A percentile compares a stretch with the other conserved stretches of the same genome.
phyloP scores from a whole-genome alignment of 2,329 filamentous ascomycete species.

The Nothophoma quercina region DNA sequence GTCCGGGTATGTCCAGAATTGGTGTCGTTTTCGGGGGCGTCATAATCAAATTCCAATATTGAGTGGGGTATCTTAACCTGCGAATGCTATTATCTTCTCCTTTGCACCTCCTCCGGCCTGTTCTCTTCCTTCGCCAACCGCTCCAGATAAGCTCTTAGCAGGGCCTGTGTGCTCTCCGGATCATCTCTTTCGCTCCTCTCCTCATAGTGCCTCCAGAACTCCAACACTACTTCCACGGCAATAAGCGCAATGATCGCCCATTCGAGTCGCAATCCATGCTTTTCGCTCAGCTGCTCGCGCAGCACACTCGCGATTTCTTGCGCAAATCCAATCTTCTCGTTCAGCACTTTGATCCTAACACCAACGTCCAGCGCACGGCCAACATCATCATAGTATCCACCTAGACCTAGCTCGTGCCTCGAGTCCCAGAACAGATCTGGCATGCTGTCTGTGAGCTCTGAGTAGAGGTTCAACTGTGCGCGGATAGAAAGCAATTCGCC shows the following conservation, averaged over 20 bases:
- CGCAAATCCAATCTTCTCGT: conserved; percentile 98
- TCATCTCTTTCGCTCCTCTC: conserved; percentile 61
- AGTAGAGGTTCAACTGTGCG: conserved; percentile 95
- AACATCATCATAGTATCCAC: conserved; percentile 94
- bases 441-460: conserved; percentile 91
- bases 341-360: conserved; percentile 87
- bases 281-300: conserved; percentile 87
- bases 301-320: conserved; percentile 92
- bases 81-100: too few relatives aligned
- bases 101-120: too few relatives aligned
- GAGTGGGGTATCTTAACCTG: too few relatives aligned
- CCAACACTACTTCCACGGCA: conserved; percentile 88
- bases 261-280: conserved; percentile 85
- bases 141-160: conserved; percentile 50
- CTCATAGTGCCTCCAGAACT: conserved; percentile 75
- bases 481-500: conserved; percentile 89
- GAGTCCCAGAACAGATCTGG: conserved; percentile 98
- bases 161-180: conserved; percentile 49
- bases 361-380: conserved; percentile 89
- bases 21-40: too few relatives aligned
- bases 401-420: conserved; percentile 84
- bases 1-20: too few relatives aligned
- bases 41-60: too few relatives aligned
- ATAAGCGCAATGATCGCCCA: conserved; percentile 97
- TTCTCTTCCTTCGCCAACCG: neutral